Percentiles rank a stretch among this genome's conserved stretches.
Conservation (phyloP, 345 rosid genomes). For the Eucalyptus globulus region DNA sequence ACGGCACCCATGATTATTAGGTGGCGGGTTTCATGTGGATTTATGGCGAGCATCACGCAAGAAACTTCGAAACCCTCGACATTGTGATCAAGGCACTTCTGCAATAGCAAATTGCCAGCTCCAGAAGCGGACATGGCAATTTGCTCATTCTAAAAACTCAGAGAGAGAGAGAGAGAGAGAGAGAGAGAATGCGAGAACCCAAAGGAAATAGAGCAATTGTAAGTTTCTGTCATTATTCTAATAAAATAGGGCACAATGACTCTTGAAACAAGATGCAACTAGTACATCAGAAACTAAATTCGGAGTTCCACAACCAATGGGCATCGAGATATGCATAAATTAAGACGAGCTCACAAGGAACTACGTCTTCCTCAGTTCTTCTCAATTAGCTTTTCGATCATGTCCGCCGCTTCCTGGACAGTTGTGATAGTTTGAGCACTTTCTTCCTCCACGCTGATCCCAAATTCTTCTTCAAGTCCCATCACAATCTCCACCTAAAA, state of each 20-base stretch:
- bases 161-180: not conserved
- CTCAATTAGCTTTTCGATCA: slow-evolving; percentile 43
- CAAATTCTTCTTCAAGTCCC: slow-evolving; percentile 70
- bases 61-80: not conserved
- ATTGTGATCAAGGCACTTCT: not conserved
- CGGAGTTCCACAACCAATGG: not conserved
- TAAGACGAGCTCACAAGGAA: not conserved
- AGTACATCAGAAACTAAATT: not conserved
- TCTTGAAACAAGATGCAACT: not conserved
- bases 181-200: not conserved
- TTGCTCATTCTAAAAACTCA: not conserved
- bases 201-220: not conserved
- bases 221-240: not conserved
- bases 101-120: not conserved
- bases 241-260: not conserved
- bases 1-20: not conserved
- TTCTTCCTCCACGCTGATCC: slow-evolving; percentile 61
- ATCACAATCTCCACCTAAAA: slow-evolving; percentile 67
- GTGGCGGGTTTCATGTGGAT: not conserved
- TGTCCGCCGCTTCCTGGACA: slow-evolving; percentile 64
- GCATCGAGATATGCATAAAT: not conserved
- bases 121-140: not conserved
- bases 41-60: not conserved
- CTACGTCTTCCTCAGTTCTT: slow-evolving; percentile 8
- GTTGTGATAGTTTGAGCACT: slow-evolving; percentile 48